phyloP scores from a whole-genome alignment of 106 monocot species.

The Hemerocallis citrina region DNA sequence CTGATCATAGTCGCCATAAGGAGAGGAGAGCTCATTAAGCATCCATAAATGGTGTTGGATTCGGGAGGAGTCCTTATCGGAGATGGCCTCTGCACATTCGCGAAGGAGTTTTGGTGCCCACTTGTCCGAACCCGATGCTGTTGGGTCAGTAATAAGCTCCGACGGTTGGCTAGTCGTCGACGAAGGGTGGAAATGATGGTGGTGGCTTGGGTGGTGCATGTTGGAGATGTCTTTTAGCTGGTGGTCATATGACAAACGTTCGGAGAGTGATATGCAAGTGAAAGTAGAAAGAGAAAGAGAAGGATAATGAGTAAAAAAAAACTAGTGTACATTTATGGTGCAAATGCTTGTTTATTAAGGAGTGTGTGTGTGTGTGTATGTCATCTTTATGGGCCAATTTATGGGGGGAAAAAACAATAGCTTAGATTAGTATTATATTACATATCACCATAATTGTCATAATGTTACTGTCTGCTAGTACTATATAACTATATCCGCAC shows the following conservation, averaged over 20 bases:
- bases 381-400: conserved; percentile 1
- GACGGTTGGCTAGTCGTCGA: not conserved
- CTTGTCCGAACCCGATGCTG: not conserved
- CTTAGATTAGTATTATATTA: conserved; percentile 4
- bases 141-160: conserved; percentile 1
- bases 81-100: conserved; percentile 38
- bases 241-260: not conserved
- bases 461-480: not conserved
- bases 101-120: conserved; percentile 29
- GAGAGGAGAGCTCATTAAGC: conserved; percentile 39
- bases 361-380: too few relatives aligned
- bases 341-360: conserved; percentile 5
- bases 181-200: not conserved
- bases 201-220: conserved; percentile 5
- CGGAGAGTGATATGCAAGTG: not conserved
- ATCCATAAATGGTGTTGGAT: conserved; percentile 40
- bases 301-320: not conserved
- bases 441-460: conserved; percentile 10
- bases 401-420: not conserved
- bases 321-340: conserved; percentile 6
- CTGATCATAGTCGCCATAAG: conserved; percentile 39
- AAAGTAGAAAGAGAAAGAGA: not conserved
- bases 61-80: conserved; percentile 31
- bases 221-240: not conserved
- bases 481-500: conserved; percentile 5